A percentile compares a stretch with the other conserved stretches of the same genome.
phyloP scores from a whole-genome alignment of 352 stramenopile species.

The Phytophthora aleatoria region DNA sequence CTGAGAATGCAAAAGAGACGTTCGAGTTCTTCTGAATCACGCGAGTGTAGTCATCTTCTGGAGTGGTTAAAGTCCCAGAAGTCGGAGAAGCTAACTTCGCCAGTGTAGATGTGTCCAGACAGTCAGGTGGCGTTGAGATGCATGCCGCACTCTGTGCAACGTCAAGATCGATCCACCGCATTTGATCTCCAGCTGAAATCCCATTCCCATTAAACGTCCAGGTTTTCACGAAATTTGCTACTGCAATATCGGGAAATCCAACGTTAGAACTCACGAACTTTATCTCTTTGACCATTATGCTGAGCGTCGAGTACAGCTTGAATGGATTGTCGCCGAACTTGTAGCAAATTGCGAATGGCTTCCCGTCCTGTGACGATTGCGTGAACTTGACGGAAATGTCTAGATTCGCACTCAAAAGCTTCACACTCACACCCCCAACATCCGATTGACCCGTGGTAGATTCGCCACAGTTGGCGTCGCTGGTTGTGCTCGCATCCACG shows the following conservation, averaged over 20 bases:
- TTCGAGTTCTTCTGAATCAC: conserved; percentile 18
- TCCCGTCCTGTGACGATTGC: conserved; percentile 41
- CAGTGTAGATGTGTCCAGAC: conserved; percentile 39
- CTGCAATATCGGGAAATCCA: conserved; percentile 45
- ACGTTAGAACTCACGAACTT: conserved; percentile 32
- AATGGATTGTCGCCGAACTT: conserved; percentile 76
- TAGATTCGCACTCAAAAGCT: conserved; percentile 27
- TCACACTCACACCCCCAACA: conserved; percentile 46
- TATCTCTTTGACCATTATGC: conserved; percentile 64
- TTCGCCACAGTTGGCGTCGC: conserved; percentile 56
- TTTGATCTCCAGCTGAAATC: conserved; percentile 43
- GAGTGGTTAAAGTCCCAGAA: conserved; percentile 17
- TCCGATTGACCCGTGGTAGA: conserved; percentile 50
- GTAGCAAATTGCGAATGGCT: conserved; percentile 66
- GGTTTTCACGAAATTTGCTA: conserved; percentile 54
- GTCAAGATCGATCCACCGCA: conserved; percentile 59
- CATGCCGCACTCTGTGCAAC: conserved; percentile 38
- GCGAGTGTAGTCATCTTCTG: conserved; percentile 57
- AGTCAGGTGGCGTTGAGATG: conserved; percentile 36
- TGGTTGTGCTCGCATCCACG: conserved; percentile 58
- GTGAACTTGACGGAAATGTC: conserved; percentile 45
- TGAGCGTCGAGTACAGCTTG: conserved; percentile 53
- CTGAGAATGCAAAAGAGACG: conserved; percentile 43
- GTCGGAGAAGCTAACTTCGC: conserved; percentile 32
- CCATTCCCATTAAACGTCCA: conserved; percentile 58